A percentile compares a stretch with the other conserved stretches of the same genome.
These are phyloP conservation scores for Alternaria triticimaculans DNA, from an alignment of 2,329 filamentous ascomycete genomes.

Conservation along the genomic window DNA sequence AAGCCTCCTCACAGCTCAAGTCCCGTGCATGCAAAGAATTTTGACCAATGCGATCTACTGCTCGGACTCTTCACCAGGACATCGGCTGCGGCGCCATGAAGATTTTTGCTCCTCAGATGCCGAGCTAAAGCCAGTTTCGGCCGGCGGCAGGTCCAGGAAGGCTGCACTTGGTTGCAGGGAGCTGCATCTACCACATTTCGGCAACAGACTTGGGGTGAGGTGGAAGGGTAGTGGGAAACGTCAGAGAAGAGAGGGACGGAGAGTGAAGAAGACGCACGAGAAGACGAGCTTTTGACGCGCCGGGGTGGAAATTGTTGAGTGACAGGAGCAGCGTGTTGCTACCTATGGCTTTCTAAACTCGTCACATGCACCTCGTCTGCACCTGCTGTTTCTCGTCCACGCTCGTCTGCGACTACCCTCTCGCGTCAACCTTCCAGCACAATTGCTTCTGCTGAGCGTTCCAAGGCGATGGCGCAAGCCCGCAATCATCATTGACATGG, in stretches of 20 bases:
- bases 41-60: conserved; percentile 7
- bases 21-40: conserved; percentile 11
- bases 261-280: neutral
- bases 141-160: conserved; percentile 7
- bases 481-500: conserved; percentile 7
- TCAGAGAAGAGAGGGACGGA: neutral
- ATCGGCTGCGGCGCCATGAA: conserved; percentile 12
- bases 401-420: conserved; percentile 14
- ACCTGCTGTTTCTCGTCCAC: conserved; percentile 2
- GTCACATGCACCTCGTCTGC: conserved; percentile 12
- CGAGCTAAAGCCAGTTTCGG: conserved; percentile 12
- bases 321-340: neutral
- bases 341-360: conserved; percentile 4
- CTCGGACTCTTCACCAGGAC: conserved; percentile 5
- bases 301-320: neutral
- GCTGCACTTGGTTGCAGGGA: conserved; percentile 7
- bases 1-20: conserved; percentile 8
- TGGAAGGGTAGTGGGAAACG: neutral
- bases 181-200: neutral
- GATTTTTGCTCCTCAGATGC: conserved; percentile 12
- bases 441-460: conserved; percentile 2
- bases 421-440: conserved; percentile 16
- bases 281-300: neutral
- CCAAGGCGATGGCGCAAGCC: conserved; percentile 6
- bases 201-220: neutral